A percentile compares a stretch with the other conserved stretches of the same genome.
phyloP scores from a whole-genome alignment of 768 basidiomycete species.

The Tylopilus rubrobrunneus region DNA sequence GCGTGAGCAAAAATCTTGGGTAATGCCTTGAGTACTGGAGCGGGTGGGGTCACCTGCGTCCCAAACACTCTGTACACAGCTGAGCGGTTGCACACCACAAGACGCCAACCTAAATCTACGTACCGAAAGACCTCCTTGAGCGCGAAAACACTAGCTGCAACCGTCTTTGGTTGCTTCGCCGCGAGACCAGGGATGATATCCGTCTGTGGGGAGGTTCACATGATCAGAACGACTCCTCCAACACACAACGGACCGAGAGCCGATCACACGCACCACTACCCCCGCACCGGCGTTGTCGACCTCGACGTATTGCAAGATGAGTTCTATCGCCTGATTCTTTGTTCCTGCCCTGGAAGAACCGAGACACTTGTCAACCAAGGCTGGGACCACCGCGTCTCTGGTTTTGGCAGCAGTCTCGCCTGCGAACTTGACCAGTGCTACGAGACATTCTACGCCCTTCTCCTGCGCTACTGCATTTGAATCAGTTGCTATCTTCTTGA shows the following conservation, averaged over 20 bases:
- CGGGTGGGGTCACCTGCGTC: constrained; percentile 62
- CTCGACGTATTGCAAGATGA: constrained; percentile 87
- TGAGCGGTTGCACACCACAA: not conserved
- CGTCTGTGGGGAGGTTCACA: constrained; percentile 41
- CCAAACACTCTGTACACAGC: constrained; percentile 65
- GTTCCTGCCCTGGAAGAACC: constrained; percentile 90
- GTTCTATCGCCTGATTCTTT: constrained; percentile 80
- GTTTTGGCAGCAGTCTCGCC: constrained; percentile 86
- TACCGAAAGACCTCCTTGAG: constrained; percentile 85
- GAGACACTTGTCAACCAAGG: constrained; percentile 92
- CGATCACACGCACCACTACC: constrained; percentile 69
- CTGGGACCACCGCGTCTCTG: constrained; percentile 78
- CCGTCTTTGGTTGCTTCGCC: constrained; percentile 93
- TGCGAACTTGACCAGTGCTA: constrained; percentile 83
- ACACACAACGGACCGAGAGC: constrained; percentile 24
- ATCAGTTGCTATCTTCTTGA: constrained; percentile 87
- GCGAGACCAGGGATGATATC: constrained; percentile 81
- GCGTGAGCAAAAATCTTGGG: constrained; percentile 94
- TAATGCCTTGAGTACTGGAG: constrained; percentile 78
- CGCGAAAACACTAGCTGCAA: constrained; percentile 72
- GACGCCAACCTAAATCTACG: constrained; percentile 23
- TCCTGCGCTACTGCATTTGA: constrained; percentile 97
- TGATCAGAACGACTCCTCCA: constrained; percentile 20
- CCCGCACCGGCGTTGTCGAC: constrained; percentile 87
- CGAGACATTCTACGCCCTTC: constrained; percentile 89